Base-by-base conservation (phyloP, 768 basidiomycete species). In the Tulasnella sp. region DNA sequence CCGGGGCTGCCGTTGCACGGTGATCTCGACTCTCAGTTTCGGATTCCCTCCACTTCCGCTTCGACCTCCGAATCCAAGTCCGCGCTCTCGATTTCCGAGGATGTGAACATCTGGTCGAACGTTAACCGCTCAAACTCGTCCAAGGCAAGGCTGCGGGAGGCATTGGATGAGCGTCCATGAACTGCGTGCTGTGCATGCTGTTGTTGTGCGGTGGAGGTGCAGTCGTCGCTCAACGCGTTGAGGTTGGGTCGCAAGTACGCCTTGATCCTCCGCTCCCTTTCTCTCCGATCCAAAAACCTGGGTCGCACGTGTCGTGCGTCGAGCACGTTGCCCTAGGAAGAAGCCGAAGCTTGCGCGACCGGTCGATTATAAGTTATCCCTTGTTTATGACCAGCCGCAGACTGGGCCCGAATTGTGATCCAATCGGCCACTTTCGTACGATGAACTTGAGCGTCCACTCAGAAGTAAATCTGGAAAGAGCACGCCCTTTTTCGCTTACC, bases 81-180 rank as follows among this genome's bases (percentile, higher is more conserved):
- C 32, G 71, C 44, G 71, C 44, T 48, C n/a, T 55, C 74, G 46
- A 51, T 32, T n/a, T 75, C 55, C n/a, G 37, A 39, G 4, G 39
- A 20, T 9, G 20, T 61, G 74, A 61, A 48, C 11, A 75, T 46
- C 44, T 48, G 46, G 46, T 75, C 74, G 51, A 75, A 75, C 37
- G 48, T 61, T 37, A 57, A 57, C 42, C 74, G 13, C 74, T 75
- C 74, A 48, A 75, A 75, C 23, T 37, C 74, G 35, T 61, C 74
- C 2, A 48, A 7, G 46, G 39, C 9, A 55, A 26, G 10, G 39
- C 48, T 16, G 42, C 20, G 7, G 39, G 20, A 4, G 26, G 15
- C 6, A 15, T 3, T 0, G 9, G 16, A 5, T 48, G 35, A 18
- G 44, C 13, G 23, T 32, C 46, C 39, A n/a, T 11, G 51, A 15